Evolutionary conservation across 176 grass and related monocot genomes (phyloP), one percentile per base, ranked within the genome.

Genomic region (sorghum (Sorghum bicolor)): DNA sequence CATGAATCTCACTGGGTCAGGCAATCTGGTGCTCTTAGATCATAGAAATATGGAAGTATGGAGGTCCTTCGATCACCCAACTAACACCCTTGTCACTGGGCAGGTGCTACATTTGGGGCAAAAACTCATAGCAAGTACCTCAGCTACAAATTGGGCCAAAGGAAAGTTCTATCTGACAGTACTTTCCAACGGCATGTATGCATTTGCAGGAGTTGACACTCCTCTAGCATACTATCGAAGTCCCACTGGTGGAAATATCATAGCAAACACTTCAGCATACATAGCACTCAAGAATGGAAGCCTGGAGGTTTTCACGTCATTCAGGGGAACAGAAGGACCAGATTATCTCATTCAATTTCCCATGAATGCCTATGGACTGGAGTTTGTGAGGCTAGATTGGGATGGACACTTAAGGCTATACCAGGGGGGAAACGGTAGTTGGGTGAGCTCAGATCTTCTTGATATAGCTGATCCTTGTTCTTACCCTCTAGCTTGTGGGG

Each of bases 61-160:
- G 88, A 82, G 86, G 60, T 87, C 91, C 4, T 93, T 79, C 2
- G 84, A 90, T 84, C 84, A 90, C 75, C 87, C 79, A 60, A 92
- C 87, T 41, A 63, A 90, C 43, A 81, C 87, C 10, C 76, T 92
- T 44, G 41, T 90, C 62, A 67, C 38, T 58, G 80, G 70, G 1
- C 91, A 93, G 22, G 38, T 30, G 41, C 67, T 92, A 29, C 8
- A 5, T 17, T 10, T n/a, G 3, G 61, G 64, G 4, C 60, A 87
- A 57, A 87, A 86, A 58, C 77, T 87, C 7, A 52, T 75, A 5
- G 87, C 84, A 38, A 71, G 44, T 1, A 71, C 33, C 37, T 74
- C 76, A 1, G 0, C 5, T 43, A 41, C 47, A 33, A 85, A 74
- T 53, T 82, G 80, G 55, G 5, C 50, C 4, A 30, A 67, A 37